Evolutionary conservation across 371 early-diverging fungal species (phyloP), one percentile per base, ranked within the genome.

Genomic region (Lichtheimia corymbifera): DNA sequence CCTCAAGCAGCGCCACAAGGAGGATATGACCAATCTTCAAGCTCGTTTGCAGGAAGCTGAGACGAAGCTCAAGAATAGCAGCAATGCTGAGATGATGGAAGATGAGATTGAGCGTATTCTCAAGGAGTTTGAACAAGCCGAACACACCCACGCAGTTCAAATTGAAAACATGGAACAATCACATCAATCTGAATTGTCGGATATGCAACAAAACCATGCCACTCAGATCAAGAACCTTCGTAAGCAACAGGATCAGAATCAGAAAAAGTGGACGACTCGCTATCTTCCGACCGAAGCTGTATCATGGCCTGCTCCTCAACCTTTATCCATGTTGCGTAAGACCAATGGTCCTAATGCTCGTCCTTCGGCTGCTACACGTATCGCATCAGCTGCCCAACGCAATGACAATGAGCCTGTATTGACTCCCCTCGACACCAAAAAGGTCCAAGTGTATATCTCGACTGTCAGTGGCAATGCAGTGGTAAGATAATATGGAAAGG

Each of bases 61-160:
- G 40, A 57, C 58, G 17, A 66, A 65, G 20, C 64, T 68, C 22
- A 56, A 63, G 53, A 53, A 55, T 4, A 66, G 63, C 20, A 63
- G 70, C 4, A 59, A 64, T 42, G 72, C 77, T 0, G 54, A n/a
- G 1, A 53, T 82, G 82, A 22, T 93, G 55, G 90, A 93, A 71
- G 87, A 79, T 17, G 93, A 93, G 62, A 62, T 95, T 4, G 89
- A 89, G 28, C 88, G 91, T 14, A 75, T 95, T 50, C 80, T 95
- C 55, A 85, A 87, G 20, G 93, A 93, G 70, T 87, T 95, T 58
- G 81, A 80, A 30, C 70, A 72, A 49, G 71, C 72, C 17, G 74
- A 80, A 40, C 76, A 80, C 27, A 61, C 68, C 7, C 68, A 73
- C 42, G 61, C 67, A 22, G 74, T 72, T 7, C 65, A 76, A 53